Evolutionary conservation across 306 rosid genomes (phyloP).

Genomic region (Quercus ilex): DNA sequence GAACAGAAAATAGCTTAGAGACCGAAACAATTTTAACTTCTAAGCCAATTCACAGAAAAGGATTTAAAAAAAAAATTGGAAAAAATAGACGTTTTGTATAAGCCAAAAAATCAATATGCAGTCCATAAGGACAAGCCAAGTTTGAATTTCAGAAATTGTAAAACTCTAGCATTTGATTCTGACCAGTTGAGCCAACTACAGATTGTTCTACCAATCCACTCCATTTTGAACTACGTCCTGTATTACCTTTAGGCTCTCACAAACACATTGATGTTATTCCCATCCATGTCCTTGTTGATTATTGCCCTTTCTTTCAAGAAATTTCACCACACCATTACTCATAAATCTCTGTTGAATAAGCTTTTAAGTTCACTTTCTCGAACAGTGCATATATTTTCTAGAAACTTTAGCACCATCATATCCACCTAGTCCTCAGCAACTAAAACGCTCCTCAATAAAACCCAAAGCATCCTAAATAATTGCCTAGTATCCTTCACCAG

Average conservation of each 20-base stretch:
- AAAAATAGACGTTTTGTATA: background rate
- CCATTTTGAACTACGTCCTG: background rate
- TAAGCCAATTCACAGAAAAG: background rate
- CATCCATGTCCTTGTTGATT: constrained; percentile 4
- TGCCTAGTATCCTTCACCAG: background rate
- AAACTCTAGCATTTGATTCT: background rate
- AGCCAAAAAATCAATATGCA: background rate
- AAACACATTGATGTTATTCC: background rate
- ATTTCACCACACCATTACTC: background rate
- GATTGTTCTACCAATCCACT: background rate
- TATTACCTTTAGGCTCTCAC: background rate
- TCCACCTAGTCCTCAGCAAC: constrained; percentile 11
- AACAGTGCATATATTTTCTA: constrained; percentile 5
- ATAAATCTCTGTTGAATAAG: constrained; percentile 9
- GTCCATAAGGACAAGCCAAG: background rate
- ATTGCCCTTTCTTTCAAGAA: background rate
- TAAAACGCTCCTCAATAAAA: background rate
- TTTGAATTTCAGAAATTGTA: background rate
- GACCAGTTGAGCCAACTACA: background rate
- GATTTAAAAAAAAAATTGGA: background rate
- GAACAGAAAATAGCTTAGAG: constrained; percentile 21
- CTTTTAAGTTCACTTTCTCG: background rate
- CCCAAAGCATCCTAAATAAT: background rate
- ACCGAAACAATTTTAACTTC: constrained; percentile 12
- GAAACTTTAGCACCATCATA: constrained; percentile 16